Percentiles rank a stretch among this genome's conserved stretches.
phyloP scores from a whole-genome alignment of 495 filamentous ascomycete species.

The Neurospora sp. region DNA sequence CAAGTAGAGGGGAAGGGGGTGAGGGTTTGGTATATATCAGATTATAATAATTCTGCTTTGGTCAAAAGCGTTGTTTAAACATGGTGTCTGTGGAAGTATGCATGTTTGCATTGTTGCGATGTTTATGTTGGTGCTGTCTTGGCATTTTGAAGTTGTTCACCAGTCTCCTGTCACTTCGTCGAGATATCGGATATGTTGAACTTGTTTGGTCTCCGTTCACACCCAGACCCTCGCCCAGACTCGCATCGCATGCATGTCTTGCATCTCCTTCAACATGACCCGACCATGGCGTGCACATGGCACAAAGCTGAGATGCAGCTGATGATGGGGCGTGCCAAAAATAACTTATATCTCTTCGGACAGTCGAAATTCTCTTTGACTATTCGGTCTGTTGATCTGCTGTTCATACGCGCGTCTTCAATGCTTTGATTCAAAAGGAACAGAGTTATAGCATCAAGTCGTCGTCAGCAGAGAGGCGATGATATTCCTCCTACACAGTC shows the following conservation, averaged over 20 bases:
- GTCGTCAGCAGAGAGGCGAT: background rate
- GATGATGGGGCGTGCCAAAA: background rate
- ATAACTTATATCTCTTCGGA: background rate
- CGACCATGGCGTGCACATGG: background rate
- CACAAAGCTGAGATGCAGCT: background rate
- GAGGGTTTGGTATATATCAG: background rate
- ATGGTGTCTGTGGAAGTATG: background rate
- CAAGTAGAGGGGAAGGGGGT: background rate
- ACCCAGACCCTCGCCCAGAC: background rate
- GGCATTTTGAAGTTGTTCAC: background rate
- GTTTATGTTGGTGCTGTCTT: background rate
- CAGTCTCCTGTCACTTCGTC: background rate
- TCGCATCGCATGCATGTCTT: background rate
- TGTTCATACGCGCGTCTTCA: background rate
- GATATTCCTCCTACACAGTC: too few relatives aligned
- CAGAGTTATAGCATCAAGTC: background rate
- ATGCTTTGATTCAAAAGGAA: background rate
- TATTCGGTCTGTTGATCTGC: too few relatives aligned
- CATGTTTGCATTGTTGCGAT: background rate
- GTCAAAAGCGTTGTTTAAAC: background rate
- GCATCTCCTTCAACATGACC: background rate
- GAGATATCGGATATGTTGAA: background rate
- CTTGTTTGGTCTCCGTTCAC: background rate
- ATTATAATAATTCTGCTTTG: background rate
- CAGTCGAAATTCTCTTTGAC: too few relatives aligned